A percentile compares a stretch with the other conserved stretches of the same genome.
These are phyloP conservation scores for Dothistroma septosporum DNA, from an alignment of 2,329 filamentous ascomycete genomes.

Conservation along the genomic window DNA sequence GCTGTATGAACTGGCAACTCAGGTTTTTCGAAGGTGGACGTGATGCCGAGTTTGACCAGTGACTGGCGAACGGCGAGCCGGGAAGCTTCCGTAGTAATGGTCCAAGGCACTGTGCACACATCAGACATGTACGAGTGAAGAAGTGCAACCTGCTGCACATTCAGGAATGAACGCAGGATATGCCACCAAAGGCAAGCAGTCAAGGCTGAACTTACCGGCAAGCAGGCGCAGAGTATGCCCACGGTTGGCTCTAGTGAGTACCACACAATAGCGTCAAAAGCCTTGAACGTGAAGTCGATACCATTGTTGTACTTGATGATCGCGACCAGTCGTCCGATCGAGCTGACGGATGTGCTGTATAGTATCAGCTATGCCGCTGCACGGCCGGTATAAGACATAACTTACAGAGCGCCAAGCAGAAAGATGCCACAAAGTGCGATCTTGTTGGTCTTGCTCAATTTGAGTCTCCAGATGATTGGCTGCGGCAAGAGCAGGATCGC, in stretches of 20 bases:
- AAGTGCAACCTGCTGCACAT: too few relatives aligned
- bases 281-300: constrained; percentile 13
- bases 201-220: constrained; percentile 1
- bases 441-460: constrained; percentile 10
- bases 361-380: background rate
- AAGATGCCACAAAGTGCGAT: constrained; percentile 11
- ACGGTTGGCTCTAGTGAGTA: constrained; percentile 15
- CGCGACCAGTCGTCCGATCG: constrained; percentile 11
- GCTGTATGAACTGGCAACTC: background rate
- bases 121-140: background rate
- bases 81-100: constrained; percentile 10
- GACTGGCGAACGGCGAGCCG: constrained; percentile 5
- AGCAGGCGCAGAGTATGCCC: constrained; percentile 17
- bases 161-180: too few relatives aligned
- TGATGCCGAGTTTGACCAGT: background rate
- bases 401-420: constrained; percentile 15
- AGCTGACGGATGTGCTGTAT: constrained; percentile 11
- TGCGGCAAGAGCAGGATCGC: constrained; percentile 15
- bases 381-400: background rate
- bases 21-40: background rate
- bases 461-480: constrained; percentile 13
- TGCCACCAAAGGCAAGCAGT: too few relatives aligned
- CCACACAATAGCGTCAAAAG: constrained; percentile 12
- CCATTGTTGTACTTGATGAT: constrained; percentile 6
- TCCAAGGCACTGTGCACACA: constrained; percentile 8